Evolutionary conservation across 768 basidiomycete genomes (phyloP), one percentile per base, ranked within the genome.

Genomic region (Cantharellus anzutake): DNA sequence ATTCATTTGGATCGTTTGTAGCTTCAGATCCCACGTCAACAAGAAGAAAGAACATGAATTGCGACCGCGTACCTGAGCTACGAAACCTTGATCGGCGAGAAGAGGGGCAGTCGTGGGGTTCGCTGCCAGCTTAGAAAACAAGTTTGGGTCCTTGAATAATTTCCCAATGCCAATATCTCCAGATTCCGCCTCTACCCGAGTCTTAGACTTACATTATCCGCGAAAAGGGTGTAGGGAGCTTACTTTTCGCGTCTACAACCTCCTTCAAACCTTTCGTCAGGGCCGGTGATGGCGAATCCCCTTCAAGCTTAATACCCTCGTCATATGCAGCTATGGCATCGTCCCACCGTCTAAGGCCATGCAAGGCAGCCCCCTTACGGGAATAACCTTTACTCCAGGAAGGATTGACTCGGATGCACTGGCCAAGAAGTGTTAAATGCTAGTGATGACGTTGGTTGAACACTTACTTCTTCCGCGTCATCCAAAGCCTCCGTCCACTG

Each of bases 371-470:
- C 52, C 93, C 93, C 68, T 91, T 91, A 60, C 93, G 80, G 14
- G 83, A 84, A 72, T 84, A 90, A 3, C 92, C 91, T 69, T 97
- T 97, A 37, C 83, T n/a, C 86, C 93, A 96, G 1, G 77, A 73
- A 3, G 87, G 80, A 65, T 84, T 87, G 60, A 85, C 73, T 66
- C 78, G 77, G 67, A 93, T 76, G 42, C 59, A 51, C 60, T 34
- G 38, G 11, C n/a, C 38, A 20, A 61, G 37, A 11, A 37, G 7
- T 55, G 52, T 14, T 11, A 11, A 11, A 11, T 11, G n/a, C 52
- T 11, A 11, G 11, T 11, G 11, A 48, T 29, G 11, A 1, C 44
- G 29, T 29, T 11, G 44, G 44, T 48, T 48, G 11, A 48, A 55
- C n/a, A 68, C 77, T 62, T 63, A 90, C 92, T 83, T 90, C 78